These are phyloP conservation scores for Baudoinia panamericana DNA, from an alignment of 495 filamentous ascomycete genomes.

Conservation along the genomic window DNA sequence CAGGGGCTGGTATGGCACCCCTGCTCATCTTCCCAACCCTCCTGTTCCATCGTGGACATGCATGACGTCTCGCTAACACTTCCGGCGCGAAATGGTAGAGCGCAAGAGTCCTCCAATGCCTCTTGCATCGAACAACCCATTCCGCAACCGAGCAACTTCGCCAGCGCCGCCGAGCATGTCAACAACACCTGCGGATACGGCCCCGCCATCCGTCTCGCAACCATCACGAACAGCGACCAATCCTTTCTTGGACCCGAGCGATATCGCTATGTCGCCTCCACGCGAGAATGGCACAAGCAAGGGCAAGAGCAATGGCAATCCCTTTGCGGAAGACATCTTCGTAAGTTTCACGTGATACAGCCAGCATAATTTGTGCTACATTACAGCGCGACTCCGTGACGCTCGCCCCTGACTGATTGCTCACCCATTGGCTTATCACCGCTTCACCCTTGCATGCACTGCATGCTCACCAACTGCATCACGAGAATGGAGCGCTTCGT, in stretches of 20 bases:
- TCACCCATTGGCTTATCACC: too few relatives aligned
- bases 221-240: constrained; percentile 49
- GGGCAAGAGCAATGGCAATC: constrained; percentile 33
- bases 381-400: too few relatives aligned
- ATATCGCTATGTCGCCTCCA: constrained; percentile 25
- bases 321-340: constrained; percentile 72
- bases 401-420: too few relatives aligned
- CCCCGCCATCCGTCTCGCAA: constrained; percentile 45
- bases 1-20: too few relatives aligned
- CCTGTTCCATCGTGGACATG: too few relatives aligned
- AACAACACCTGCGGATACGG: constrained; percentile 34
- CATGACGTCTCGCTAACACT: too few relatives aligned
- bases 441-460: not conserved
- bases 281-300: constrained; percentile 14
- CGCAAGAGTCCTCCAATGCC: too few relatives aligned
- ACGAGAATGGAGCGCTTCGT: constrained; percentile 22
- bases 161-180: constrained; percentile 31
- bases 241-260: constrained; percentile 72
- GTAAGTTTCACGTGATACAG: constrained; percentile 44
- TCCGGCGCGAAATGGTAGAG: too few relatives aligned
- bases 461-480: not conserved
- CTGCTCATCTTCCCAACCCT: too few relatives aligned
- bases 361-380: too few relatives aligned
- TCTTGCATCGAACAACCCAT: constrained; percentile 85
- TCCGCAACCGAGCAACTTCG: constrained; percentile 76